Evolutionary conservation across 805 yeast species (phyloP), one percentile per base, ranked within the genome.

Genomic region (Schizosaccharomyces cryophilus): DNA sequence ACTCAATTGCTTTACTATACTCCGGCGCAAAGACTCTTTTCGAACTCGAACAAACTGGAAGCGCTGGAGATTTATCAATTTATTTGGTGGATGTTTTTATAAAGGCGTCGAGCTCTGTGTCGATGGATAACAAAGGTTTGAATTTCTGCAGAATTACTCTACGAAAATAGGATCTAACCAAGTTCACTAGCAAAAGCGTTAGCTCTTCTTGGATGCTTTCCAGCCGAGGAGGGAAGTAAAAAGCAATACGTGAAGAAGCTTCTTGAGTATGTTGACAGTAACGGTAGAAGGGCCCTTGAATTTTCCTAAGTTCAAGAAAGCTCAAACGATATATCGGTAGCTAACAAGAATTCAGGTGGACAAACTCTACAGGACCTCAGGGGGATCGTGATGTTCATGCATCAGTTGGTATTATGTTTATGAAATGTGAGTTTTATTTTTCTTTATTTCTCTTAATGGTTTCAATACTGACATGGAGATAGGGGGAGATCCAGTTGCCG

Each of bases 11-110:
- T 15, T 30, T 56, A 17, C 60, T 56, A 21, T 35, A 56, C 26
- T 56, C 60, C 3, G 60, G 60, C 17, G 60, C 60, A n/a, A 21
- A 24, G 26, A 40, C 60, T n/a, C 30, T 56, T 5, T 56, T 56
- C 17, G 60, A 56, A 9, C 30, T 38, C 42, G 21, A 40, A 5
- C 42, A 56, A 6, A 56, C 24, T 17, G 60, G 42, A 21, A 56
- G 60, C 35, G 60, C 60, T 1, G 60, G 45, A 26, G 60, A 56
- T 26, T 24, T 56, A 21, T n/a, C 60, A 13, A 24, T 29, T 17
- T 56, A 56, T 26, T n/a, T 56, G 42, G 9, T 56, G n/a, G 60
- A 56, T 56, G 35, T 29, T 51, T 51, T 6, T n/a, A 29, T 17
- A 4, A 51, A 51, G 31, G 56, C 56, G 6, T 21, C 35, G 6